phyloP scores from a whole-genome alignment of 805 yeast species.

The Monosporozyma aerobia region DNA sequence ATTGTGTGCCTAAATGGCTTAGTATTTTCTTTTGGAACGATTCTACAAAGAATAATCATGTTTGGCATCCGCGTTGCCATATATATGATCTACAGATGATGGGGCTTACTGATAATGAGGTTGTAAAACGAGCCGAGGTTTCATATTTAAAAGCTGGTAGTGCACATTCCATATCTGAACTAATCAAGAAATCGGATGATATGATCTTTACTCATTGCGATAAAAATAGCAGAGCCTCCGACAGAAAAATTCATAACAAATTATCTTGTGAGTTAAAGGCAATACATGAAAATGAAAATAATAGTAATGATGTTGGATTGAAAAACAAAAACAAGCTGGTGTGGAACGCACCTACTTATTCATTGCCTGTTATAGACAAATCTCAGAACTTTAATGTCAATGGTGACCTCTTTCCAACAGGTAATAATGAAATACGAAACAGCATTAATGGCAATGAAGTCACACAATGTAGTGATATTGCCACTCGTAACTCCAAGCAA shows the following conservation, averaged over 20 bases:
- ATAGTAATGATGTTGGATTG: not conserved
- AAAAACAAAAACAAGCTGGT: slow-evolving; percentile 5
- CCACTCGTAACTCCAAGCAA: not conserved
- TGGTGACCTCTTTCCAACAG: slow-evolving; percentile 13
- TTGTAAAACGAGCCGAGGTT: slow-evolving; percentile 52
- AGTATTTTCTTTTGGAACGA: slow-evolving; percentile 88
- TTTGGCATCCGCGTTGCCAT: slow-evolving; percentile 91
- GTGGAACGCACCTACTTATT: slow-evolving; percentile 23
- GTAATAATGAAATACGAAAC: not conserved
- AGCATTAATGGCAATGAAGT: not conserved
- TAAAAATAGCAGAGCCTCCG: not conserved
- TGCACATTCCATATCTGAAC: slow-evolving; percentile 39
- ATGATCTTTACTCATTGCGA: slow-evolving; percentile 35
- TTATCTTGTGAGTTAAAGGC: not conserved
- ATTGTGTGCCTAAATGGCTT: slow-evolving; percentile 91
- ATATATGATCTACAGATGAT: slow-evolving; percentile 96
- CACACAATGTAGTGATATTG: not conserved
- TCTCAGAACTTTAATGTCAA: slow-evolving; percentile 19
- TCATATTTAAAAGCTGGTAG: slow-evolving; percentile 40
- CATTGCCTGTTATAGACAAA: slow-evolving; percentile 18
- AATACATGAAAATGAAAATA: not conserved
- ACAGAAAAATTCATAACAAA: not conserved
- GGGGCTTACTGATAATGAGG: slow-evolving; percentile 92
- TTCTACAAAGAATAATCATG: slow-evolving; percentile 33
- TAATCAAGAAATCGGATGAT: slow-evolving; percentile 63